Percentiles rank a stretch among this genome's conserved stretches.
Evolutionary conservation across 257 asterid species (phyloP).

Genomic region (Solanum commersonii): DNA sequence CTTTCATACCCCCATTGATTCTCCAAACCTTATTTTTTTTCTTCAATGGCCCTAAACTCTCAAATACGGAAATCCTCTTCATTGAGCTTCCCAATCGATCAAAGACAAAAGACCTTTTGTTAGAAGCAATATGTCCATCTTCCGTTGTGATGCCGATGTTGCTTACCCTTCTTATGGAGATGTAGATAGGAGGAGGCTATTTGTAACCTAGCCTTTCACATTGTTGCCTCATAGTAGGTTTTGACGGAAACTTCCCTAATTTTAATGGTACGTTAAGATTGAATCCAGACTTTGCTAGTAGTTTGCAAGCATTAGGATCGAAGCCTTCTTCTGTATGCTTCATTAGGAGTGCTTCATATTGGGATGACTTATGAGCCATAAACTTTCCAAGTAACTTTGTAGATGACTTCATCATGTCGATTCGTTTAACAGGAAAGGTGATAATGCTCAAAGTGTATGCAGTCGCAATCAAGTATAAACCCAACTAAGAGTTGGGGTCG

Average conservation of each 20-base stretch:
- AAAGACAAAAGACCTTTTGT: neutral
- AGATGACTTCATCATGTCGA: too few species aligned
- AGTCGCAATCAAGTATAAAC: too few species aligned
- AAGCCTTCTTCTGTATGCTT: neutral
- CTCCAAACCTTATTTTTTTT: too few species aligned
- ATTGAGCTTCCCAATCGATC: neutral
- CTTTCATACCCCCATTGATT: neutral
- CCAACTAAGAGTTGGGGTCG: too few species aligned
- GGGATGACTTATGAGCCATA: neutral
- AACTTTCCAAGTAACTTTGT: too few species aligned
- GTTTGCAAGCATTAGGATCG: neutral
- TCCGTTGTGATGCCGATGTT: too few species aligned
- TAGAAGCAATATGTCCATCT: neutral
- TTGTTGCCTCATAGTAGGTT: neutral
- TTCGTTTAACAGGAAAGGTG: too few species aligned
- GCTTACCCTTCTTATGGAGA: neutral
- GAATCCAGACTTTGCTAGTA: too few species aligned
- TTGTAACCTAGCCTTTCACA: neutral
- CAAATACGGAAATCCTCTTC: neutral
- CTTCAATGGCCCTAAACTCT: neutral
- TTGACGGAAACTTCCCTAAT: neutral
- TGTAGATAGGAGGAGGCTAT: neutral
- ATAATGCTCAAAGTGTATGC: too few species aligned
- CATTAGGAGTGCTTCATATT: too few species aligned
- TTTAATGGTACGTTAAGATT: too few species aligned